Evolutionary conservation across 2,329 filamentous ascomycete species (phyloP), one percentile per base, ranked within the genome.

Genomic region (Tolypocladium ovalisporum): DNA sequence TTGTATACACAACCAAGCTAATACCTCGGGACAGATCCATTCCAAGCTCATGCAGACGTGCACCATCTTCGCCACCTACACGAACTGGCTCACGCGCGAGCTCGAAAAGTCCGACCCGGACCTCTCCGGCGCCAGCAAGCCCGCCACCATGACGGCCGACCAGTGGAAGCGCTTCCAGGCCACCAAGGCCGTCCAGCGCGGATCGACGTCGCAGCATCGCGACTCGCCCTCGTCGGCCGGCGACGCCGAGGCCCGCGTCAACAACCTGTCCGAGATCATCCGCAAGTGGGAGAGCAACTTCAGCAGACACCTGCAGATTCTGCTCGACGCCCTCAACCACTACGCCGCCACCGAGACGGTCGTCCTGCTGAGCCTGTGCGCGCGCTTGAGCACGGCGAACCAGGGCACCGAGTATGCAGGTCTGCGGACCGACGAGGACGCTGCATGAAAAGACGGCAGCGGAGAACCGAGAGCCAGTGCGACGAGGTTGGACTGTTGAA

Each of bases 321-420:
- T 99, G 65, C 84, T 97, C 40, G 94, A 97, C 69, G 93, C 90
- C 60, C 79, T 99, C 61, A 97, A 99, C 66, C 96, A 97, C 72
- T 95, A 97, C 65, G 94, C 94, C 3, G 94, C 94, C 0, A 97
- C 94, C 0, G 94, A 99, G 76, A 97, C 94, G 42, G 93, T 97
- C 3, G 94, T 96, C 22, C 79, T 99, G 62, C 75, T 97, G 61
- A 93, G 92, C 62, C 77, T 99, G 19, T 96, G 90, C 68, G 90
- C 90, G 15, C 76, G 90, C 60, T 69, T 96, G 66, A 92, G 88
- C 66, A 90, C 88, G 59, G 90, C 89, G 15, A 90, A 89, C 60
- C 88, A 92, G 68, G 89, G 88, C 24, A 86, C 83, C 0, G 82
- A 86, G 67, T 85, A 80, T 65, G 79, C 81, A 12, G 83, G 83